Evolutionary conservation across 495 filamentous ascomycete genomes (phyloP), one percentile per base, ranked within the genome.

Genomic region (Penicillium alfredii): DNA sequence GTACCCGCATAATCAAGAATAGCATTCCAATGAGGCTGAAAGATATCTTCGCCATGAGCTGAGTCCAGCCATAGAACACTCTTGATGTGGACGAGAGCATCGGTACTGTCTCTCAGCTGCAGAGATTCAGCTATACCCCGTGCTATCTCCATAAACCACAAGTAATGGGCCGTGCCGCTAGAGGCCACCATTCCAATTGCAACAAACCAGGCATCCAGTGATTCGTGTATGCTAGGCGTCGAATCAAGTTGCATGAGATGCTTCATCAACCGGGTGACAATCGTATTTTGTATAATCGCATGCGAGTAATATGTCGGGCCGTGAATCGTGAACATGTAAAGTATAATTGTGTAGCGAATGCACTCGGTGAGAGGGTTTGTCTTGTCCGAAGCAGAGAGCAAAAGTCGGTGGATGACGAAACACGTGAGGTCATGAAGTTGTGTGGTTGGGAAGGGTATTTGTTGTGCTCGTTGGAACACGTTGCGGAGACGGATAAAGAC

Each of bases 261-360:
- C 4, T 33, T 12, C n/a, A 45, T 51, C 8, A 69, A 44, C 19
- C 45, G 51, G 7, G 35, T 36, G 17, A 68, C 38, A 8, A 68
- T 50, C 1, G 38, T 44, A 19, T 66, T 55, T 21, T 61, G 24
- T 8, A 72, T 51, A 12, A 54, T 55, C 0, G 40, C 64, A 34
- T 76, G 72, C 4, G 69, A 62, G 42, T 64, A 74, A 44, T 74
- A 76, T 9, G 68, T 72, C 13, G 66, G 61, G 1, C 70, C 72
- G 10, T 74, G 70, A 11, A 64, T 51, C 16, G 61, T 61, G 20
- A 76, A 61, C 68, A 76, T 71, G 51, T 68, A 72, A 3, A 73
- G 44, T 3, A 66, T 45, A 8, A 60, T 61, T 14, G 53, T 60
- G 42, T 63, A 69, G n/a, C 66, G 67, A 21, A 73, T 40, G 36